These are phyloP conservation scores for Aeminium ludgeri DNA, from an alignment of 495 filamentous ascomycete genomes.

Conservation along the genomic window DNA sequence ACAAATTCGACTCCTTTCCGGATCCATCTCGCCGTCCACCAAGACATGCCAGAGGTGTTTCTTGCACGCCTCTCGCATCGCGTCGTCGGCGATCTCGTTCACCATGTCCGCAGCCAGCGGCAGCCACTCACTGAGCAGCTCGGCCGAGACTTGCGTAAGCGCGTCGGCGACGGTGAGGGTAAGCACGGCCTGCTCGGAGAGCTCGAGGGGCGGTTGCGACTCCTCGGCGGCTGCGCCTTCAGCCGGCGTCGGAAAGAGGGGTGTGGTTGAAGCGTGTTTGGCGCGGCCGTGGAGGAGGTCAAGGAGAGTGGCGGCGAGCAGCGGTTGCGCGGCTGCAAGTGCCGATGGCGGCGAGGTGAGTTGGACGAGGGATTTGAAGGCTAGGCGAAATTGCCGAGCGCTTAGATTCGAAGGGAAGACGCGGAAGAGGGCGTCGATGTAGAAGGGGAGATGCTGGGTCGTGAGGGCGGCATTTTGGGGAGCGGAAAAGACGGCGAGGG, in stretches of 20 bases:
- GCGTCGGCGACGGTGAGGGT: constrained; percentile 69
- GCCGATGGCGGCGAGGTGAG: constrained; percentile 70
- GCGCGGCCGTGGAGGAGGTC: constrained; percentile 65
- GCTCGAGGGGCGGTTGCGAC: constrained; percentile 17
- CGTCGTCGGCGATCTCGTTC: constrained; percentile 40
- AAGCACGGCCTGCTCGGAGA: constrained; percentile 71
- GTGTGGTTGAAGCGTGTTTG: constrained; percentile 34
- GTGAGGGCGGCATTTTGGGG: constrained; percentile 58
- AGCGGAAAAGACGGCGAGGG: constrained; percentile 66
- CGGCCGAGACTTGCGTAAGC: constrained; percentile 53
- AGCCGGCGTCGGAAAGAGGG: constrained; percentile 25
- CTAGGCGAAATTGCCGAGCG: constrained; percentile 77
- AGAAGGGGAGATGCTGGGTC: constrained; percentile 61
- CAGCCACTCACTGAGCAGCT: constrained; percentile 60
- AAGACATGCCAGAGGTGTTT: constrained; percentile 74
- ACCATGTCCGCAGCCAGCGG: constrained; percentile 54
- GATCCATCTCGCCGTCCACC: constrained; percentile 78
- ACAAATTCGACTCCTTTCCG: constrained; percentile 62
- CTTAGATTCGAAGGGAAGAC: constrained; percentile 72
- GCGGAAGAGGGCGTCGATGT: constrained; percentile 70
- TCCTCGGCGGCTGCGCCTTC: constrained; percentile 7
- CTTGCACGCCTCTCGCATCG: constrained; percentile 47
- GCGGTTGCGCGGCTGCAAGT: constrained; percentile 50
- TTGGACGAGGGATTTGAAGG: constrained; percentile 76
- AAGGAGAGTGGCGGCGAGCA: constrained; percentile 60